Evolutionary conservation across 331 rosid genomes (phyloP), one percentile per base, ranked within the genome.

Genomic region (Rosa hybrid): DNA sequence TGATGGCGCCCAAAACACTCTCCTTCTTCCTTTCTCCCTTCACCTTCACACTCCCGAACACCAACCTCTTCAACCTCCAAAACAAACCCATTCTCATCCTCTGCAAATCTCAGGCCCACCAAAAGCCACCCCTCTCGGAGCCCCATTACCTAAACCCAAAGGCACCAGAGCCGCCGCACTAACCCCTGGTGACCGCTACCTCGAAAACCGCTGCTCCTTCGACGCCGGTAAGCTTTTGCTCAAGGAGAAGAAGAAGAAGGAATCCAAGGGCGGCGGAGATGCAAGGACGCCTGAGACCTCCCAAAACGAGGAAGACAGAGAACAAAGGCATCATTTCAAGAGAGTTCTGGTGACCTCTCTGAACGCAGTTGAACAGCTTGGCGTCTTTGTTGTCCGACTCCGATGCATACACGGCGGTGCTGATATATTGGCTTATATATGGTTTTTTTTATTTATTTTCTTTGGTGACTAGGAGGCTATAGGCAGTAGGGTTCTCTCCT

Each of bases 321-420:
- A 92, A 92, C 13, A 87, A 7, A 0, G 97, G 92, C 94, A 90
- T 82, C 62, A 81, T 30, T 81, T 94, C 98, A 27, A 94, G 80
- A 56, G 97, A 90, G 78, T 92, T 92, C 80, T 94, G 97, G 60
- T 94, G 98, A 60, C 98, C 97, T 84, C 98, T 88, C 94, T 44
- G 96, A 70, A 92, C 69, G 62, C 96, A 92, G 80, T 92, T 92
- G 85, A 89, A 92, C 84, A 83, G 73, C 38, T 86, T 90, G 46
- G 94, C 97, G 51, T 90, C 90, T 88, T 92, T 90, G 89, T 85
- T 90, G 50, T 92, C 96, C 2, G 96, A 89, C 72, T 92, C 96
- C 0, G 68, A 46, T 18, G 92, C 96, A 60, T 92, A 92, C 14
- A 92, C 82, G 73, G 88, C 34, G 3, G 34, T 30, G 34, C 34